Evolutionary conservation across 176 grass and related monocot genomes (phyloP), one percentile per base, ranked within the genome.

Genomic region (Dactylis glomerata): DNA sequence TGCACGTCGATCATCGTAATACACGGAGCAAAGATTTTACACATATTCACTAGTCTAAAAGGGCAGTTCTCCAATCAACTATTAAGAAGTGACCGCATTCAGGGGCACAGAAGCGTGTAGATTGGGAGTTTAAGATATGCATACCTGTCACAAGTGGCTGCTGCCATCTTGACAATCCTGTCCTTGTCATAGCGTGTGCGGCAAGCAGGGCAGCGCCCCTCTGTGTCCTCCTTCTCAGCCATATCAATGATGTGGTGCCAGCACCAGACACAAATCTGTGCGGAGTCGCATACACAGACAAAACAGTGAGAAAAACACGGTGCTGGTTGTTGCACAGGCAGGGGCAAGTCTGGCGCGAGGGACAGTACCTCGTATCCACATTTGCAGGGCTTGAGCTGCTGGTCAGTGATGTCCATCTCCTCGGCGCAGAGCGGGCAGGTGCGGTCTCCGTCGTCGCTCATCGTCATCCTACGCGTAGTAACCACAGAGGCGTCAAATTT

Each of bases 201-300:
- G 63, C 97, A 96, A 4, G 97, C 97, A 34, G 97, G 97, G 65
- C 97, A 99, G 22, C 93, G 91, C 17, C 93, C 97, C 85, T 96
- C 93, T 0, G 90, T 92, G 20, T 99, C 93, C 69, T 99, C 97
- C 78, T 99, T 99, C 78, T 96, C 93, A 28, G 97, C 91, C 91
- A 99, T 96, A 71, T 96, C 93, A 75, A 94, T 96, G 86, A 99
- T 92, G 26, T 99, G 97, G 86, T 99, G 97, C 93, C 93, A 99
- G 58, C 97, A 99, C 97, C 97, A 99, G 52, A 99, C 91, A 82
- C 97, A 99, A 79, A 99, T 94, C 97, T 99, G 75, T 99, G 75
- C 30, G 62, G 12, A 81, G 55, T 16, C 37, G 27, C 81, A 46
- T 7, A 31, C 45, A 70, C 3, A 84, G 10, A 28, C 42, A 47